Evolutionary conservation across 164 flowering plant species (phyloP), one percentile per base, ranked within the genome.

Genomic region (grape (Vitis vinifera)): DNA sequence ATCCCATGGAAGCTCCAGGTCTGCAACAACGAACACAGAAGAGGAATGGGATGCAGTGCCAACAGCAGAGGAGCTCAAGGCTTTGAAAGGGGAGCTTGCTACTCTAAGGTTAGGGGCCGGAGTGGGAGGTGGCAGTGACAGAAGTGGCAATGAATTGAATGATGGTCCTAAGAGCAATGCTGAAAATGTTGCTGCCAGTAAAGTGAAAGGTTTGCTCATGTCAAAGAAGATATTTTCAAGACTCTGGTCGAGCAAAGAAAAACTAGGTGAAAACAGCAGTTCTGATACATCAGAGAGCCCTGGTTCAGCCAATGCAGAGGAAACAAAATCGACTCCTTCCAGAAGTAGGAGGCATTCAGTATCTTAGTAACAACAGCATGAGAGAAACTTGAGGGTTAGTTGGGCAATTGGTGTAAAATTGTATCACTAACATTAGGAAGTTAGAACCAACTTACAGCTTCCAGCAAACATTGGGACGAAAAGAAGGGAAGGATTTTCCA

Each of bases 1-100:
- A 3, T 88, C 93, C 16, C 85, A 76, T 29, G 89, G 88, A n/a
- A 87, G 93, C 79, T 91, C 97, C 15, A 78, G 91, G 73, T 79
- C 93, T 2, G 81, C 90, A 0, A 86, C 90, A 1, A 88, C 92
- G 10, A 86, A 87, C 82, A 84, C 92, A 0, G 94, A 88, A 47
- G 94, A 89, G 19, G 91, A 89, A 5, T 88, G 91, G 92, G 97
- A 89, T 65, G 68, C 83, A 14, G 81, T 80, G n/a, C 84, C 88
- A 12, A 85, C 87, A 1, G 65, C 81, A 1, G 88, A 82, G 58
- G 92, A 89, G 51, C 83, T 87, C 63, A 87, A 81, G 72, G 88
- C 88, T 3, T 72, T 89, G 66, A 91, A 85, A 73, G 87, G 86
- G 8, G 89, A 88, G 77, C 75, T 91, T 10, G 84, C 87, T 9